Conservation (phyloP, 1,284 basidiomycete species). For the Hortiboletus rubellus region DNA sequence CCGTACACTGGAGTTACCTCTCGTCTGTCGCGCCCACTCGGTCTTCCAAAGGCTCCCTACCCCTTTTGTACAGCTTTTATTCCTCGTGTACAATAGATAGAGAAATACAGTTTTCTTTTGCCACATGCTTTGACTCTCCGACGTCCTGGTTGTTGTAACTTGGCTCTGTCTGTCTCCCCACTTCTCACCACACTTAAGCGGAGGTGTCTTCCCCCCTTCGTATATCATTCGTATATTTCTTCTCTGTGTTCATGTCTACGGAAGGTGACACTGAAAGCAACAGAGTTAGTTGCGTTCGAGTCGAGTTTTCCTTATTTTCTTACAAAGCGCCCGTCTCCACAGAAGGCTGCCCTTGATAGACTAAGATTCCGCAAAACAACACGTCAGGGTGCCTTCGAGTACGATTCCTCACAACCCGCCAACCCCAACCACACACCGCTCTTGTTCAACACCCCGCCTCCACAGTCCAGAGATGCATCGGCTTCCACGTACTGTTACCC, state of each 20-base stretch:
- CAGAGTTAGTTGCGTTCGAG: conserved; percentile 41
- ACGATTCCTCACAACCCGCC: conserved; percentile 37
- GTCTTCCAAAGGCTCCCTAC: not conserved
- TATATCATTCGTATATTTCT: conserved; percentile 16
- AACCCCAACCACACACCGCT: conserved; percentile 25
- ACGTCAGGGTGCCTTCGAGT: conserved; percentile 39
- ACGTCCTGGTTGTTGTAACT: conserved; percentile 35
- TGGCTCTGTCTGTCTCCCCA: conserved; percentile 26
- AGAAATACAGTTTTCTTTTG: conserved; percentile 43
- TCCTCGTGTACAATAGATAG: conserved; percentile 35
- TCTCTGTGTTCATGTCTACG: conserved; percentile 38
- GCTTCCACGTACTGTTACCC: conserved; percentile 46
- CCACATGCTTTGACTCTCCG: conserved; percentile 64
- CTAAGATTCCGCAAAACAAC: conserved; percentile 59
- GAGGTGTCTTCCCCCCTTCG: conserved; percentile 15
- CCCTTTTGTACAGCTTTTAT: conserved; percentile 23
- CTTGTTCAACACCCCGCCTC: conserved; percentile 41
- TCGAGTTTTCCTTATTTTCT: conserved; percentile 31
- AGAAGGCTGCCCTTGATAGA: conserved; percentile 61
- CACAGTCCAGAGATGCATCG: conserved; percentile 60
- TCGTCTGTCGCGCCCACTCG: not conserved
- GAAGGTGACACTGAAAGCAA: conserved; percentile 38
- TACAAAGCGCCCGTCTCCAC: conserved; percentile 36
- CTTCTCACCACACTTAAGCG: conserved; percentile 28
- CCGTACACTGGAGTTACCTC: not conserved